Evolutionary conservation across 345 rosid species (phyloP), one percentile per base, ranked within the genome.

Genomic region (Brassica juncea): DNA sequence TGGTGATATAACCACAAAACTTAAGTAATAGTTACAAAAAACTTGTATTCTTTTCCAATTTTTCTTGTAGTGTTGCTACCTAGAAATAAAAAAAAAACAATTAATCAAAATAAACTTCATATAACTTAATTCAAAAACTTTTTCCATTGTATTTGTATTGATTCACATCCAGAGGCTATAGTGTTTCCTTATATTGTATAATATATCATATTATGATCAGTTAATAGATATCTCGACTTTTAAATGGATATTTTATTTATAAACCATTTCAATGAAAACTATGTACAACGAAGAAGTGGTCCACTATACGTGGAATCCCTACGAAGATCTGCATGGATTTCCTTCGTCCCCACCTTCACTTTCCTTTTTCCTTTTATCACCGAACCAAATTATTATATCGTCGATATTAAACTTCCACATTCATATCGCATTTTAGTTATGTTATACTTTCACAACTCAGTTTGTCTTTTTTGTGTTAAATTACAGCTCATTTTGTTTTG

Each of bases 301-400:
- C 80, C 83, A 69, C 67, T 64, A 2, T 6, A 63, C 39, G 63
- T 74, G 42, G 34, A 80, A 62, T 70, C 79, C 68, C 55, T 80
- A 55, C 75, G 76, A 80, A 63, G 79, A 80, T 80, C 62, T 80
- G 68, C 72, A 80, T 70, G 72, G 64, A 74, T 80, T 69, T 80
- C 39, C 59, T 27, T 8, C 52, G 76, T 37, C 79, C 83, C 83
- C 83, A 80, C 83, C 27, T 23, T 75, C 72, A 28, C 68, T 70
- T 70, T 75, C 71, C 55, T 63, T 75, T 70, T 75, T 32, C 68
- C 83, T 75, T 69, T 74, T 74, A 54, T 74, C 64, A 63, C 71
- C 71, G 39, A 70, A 62, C 83, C 31, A 39, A 63, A 69, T 62
- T 75, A 75, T 69, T 63, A 59, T 57, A 66, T 66, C 62, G 60